Evolutionary conservation across 73 alveolate genomes (phyloP), one percentile per base, ranked within the genome.

Genomic region (Paraurostyla sp.): DNA sequence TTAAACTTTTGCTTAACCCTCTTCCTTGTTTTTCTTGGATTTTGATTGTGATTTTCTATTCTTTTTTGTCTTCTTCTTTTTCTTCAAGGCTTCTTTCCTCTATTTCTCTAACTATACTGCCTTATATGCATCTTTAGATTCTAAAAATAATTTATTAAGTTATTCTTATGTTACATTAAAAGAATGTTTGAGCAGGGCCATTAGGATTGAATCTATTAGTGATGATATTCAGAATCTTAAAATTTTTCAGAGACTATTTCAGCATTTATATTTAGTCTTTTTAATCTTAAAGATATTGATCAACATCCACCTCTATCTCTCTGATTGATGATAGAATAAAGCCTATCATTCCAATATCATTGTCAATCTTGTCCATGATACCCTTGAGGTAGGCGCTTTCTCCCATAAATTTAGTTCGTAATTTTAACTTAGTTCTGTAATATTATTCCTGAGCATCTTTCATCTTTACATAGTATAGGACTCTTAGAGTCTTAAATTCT

Each of bases 261-360:
- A 73, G 51, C 46, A 15, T 7, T 33, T 43, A 2, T 11, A 73
- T 48, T 45, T 73, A 20, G 2, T 73, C 56, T 50, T 73, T 50
- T 43, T 73, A 27, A 16, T 7, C 4, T 38, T 73, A 50, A 1
- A 73, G 56, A 43, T 43, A 50, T 9, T 1, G 9, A 50, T 73
- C 87, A 22, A 50, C 71, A 11, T 73, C 52, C 9, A 73, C 18
- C 25, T 40, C 3, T 3, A 73, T 73, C 29, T 73, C 87, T 29
- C 46, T 73, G 7, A 73, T 73, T 25, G 87, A 73, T 0, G 73
- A 45, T 27, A 73, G 7, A 1, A 73, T 73, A 33, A 73, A 73
- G 9, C 87, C 71, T 23, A 73, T 50, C 73, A 50, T 50, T 42
- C 87, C 87, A 0, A 73, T 48, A 73, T 73, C 87, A 25, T 57